Percentiles rank a stretch among this genome's conserved stretches.
Evolutionary conservation across 2,329 filamentous ascomycete genomes (phyloP).

Genomic region (Nectriaceae sp.): DNA sequence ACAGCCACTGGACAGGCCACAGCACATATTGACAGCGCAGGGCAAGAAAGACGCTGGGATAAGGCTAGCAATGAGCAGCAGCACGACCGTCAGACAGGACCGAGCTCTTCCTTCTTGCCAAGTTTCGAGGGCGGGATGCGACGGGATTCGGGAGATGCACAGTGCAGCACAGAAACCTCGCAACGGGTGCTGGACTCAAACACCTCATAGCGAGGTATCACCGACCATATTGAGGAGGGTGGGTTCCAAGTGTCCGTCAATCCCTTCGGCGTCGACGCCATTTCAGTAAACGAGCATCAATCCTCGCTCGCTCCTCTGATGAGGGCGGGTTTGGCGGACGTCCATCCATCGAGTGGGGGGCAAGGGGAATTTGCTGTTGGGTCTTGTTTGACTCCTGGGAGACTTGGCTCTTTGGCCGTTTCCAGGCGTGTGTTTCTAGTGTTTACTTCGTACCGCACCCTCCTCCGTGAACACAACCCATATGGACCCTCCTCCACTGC

Average conservation of each 20-base stretch:
- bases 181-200: not conserved
- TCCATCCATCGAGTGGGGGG: not conserved
- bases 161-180: slow-evolving; percentile 17
- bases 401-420: not conserved
- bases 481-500: too few species aligned
- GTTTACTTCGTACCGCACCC: too few species aligned
- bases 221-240: slow-evolving; percentile 9
- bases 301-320: not conserved
- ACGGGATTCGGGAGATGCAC: slow-evolving; percentile 25
- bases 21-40: slow-evolving; percentile 2
- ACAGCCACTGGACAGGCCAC: not conserved
- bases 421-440: too few species aligned
- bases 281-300: not conserved
- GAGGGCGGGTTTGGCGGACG: not conserved
- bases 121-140: slow-evolving; percentile 13
- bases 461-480: too few species aligned
- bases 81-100: slow-evolving; percentile 2
- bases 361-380: not conserved
- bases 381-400: not conserved
- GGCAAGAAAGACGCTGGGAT: slow-evolving; percentile 17
- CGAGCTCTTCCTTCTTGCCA: slow-evolving; percentile 14
- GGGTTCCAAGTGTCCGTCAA: slow-evolving; percentile 9
- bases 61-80: not conserved
- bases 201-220: slow-evolving; percentile 22
- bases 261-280: not conserved